phyloP scores from a whole-genome alignment of 768 basidiomycete genomes.

The Arthromyces matolae region DNA sequence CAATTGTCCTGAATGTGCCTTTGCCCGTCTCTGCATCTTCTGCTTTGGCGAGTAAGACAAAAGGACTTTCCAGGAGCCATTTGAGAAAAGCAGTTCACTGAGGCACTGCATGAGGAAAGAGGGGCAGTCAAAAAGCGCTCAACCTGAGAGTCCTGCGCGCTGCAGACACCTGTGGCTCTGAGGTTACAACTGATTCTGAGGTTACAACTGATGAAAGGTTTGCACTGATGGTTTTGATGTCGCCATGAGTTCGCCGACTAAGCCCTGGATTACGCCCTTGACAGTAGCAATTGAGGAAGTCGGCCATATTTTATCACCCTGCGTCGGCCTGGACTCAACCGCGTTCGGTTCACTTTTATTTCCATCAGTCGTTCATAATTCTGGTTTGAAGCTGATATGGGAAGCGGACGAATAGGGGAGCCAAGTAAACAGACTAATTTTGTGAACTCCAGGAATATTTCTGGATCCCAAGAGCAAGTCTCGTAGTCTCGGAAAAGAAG shows the following conservation, averaged over 20 bases:
- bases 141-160: constrained; percentile 11
- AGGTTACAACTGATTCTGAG: constrained; percentile 3
- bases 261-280: constrained; percentile 63
- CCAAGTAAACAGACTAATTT: constrained; percentile 69
- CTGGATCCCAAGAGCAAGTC: constrained; percentile 79
- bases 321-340: constrained; percentile 55
- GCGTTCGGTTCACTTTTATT: constrained; percentile 23
- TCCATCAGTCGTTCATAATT: constrained; percentile 23
- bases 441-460: constrained; percentile 70
- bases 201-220: constrained; percentile 12
- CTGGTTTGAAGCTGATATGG: constrained; percentile 56
- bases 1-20: constrained; percentile 73
- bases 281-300: constrained; percentile 36
- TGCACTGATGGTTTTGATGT: constrained; percentile 47
- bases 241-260: constrained; percentile 67
- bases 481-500: constrained; percentile 73
- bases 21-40: constrained; percentile 54
- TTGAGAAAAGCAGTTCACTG: constrained; percentile 90
- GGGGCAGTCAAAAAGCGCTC: constrained; percentile 49
- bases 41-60: constrained; percentile 74
- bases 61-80: constrained; percentile 88
- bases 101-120: constrained; percentile 90
- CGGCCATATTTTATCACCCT: constrained; percentile 41
- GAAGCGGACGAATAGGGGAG: constrained; percentile 56
- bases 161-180: too few species aligned